Conservation (phyloP, 352 stramenopile species). For the Pythium plurisporium region DNA sequence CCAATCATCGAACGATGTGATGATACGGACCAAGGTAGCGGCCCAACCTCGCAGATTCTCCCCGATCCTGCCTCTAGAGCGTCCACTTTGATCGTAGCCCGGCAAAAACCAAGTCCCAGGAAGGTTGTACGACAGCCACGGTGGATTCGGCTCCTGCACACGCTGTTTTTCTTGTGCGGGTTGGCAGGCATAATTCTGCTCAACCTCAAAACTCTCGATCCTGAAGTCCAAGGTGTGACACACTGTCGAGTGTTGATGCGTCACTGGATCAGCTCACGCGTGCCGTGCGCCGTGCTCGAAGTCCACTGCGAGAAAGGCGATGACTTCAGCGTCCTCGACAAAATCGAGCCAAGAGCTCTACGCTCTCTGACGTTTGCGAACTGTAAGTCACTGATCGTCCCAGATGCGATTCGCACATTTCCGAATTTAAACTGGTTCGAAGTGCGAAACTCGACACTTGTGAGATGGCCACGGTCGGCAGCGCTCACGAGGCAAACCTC, state of each 20-base stretch:
- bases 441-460: constrained; percentile 2
- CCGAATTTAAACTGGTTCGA: constrained; percentile 7
- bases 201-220: not conserved
- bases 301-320: no score
- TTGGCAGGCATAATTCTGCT: not conserved
- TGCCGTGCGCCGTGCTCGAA: constrained; percentile 1
- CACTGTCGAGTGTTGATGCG: not conserved
- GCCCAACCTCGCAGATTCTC: not conserved
- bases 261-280: not conserved
- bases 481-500: not conserved
- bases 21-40: not conserved
- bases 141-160: not conserved
- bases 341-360: not conserved
- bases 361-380: constrained; percentile 2
- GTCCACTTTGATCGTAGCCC: no score
- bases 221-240: not conserved
- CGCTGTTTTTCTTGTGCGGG: not conserved
- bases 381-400: constrained; percentile 3
- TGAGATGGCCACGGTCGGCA: not conserved
- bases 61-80: no score
- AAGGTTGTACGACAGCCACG: not conserved
- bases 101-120: no score
- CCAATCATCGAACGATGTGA: not conserved
- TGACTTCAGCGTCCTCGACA: not conserved
- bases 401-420: constrained; percentile 5